Evolutionary conservation across 169 alveolate species (phyloP).

Genomic region (Plasmodium yoelii): DNA sequence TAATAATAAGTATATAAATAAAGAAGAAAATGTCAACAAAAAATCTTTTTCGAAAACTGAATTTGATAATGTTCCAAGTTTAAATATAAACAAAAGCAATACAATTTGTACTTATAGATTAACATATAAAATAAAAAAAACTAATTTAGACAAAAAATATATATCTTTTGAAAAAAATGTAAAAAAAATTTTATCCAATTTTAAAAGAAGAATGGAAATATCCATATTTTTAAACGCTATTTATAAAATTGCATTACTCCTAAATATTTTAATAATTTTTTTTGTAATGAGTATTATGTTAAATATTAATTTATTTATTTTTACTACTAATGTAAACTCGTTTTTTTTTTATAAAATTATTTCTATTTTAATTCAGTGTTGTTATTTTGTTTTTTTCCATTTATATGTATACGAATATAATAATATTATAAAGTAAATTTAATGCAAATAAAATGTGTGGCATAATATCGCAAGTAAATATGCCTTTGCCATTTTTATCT

Average conservation of each 20-base stretch:
- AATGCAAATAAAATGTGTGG: no score
- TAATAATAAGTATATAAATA: no score
- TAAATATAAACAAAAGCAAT: no score
- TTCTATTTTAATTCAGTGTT: conserved; percentile 17
- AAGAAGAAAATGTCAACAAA: no score
- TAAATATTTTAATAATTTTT: conserved; percentile 22
- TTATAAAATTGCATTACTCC: conserved; percentile 18
- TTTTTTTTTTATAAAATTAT: conserved; percentile 5
- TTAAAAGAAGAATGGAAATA: conserved; percentile 37
- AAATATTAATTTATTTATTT: conserved; percentile 18
- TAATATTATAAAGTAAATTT: not conserved
- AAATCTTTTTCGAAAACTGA: no score
- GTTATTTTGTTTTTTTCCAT: conserved; percentile 41
- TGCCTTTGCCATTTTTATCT: no score
- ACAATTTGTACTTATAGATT: no score
- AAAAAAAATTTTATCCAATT: conserved; percentile 18
- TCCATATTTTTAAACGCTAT: conserved; percentile 14
- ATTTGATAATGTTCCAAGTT: no score
- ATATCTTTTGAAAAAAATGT: conserved; percentile 8
- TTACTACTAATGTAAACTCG: not conserved
- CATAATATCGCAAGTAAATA: no score
- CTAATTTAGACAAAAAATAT: not conserved
- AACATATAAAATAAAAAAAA: no score
- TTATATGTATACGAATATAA: conserved; percentile 21
- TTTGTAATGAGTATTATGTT: conserved; percentile 31